These are phyloP conservation scores for Phytopythium vexans DNA, from an alignment of 352 stramenopile species.

Conservation along the genomic window DNA sequence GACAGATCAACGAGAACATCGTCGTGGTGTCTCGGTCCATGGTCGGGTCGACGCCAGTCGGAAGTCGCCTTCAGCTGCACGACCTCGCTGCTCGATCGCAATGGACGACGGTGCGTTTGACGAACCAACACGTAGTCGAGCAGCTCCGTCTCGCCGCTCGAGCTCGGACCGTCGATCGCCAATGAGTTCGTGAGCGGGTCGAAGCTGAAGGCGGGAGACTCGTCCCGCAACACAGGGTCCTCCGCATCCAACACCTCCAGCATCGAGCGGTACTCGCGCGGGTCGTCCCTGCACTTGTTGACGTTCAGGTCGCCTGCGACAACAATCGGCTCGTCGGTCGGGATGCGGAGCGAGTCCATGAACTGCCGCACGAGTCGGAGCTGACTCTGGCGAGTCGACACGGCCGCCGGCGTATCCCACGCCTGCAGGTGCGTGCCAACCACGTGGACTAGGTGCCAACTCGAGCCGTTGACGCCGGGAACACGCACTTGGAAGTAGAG, in stretches of 20 bases:
- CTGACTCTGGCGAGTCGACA: constrained; percentile 38
- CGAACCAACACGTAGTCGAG: constrained; percentile 62
- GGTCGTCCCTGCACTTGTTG: constrained; percentile 19
- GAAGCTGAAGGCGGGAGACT: constrained; percentile 54
- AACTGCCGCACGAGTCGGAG: constrained; percentile 43
- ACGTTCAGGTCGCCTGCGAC: constrained; percentile 67
- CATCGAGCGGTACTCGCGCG: constrained; percentile 47
- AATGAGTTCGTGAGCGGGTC: constrained; percentile 57
- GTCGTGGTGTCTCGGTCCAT: constrained; percentile 5
- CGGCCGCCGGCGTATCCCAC: constrained; percentile 48
- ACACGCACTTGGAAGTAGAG: constrained; percentile 56
- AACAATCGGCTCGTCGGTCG: constrained; percentile 42
- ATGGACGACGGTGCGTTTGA: constrained; percentile 28
- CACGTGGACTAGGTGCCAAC: constrained; percentile 42
- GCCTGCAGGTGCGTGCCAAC: constrained; percentile 68
- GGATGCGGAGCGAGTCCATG: constrained; percentile 42
- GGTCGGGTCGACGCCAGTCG: constrained; percentile 22
- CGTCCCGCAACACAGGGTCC: constrained; percentile 24
- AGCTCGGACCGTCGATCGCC: constrained; percentile 56
- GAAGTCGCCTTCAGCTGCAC: constrained; percentile 55
- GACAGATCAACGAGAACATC: constrained; percentile 55
- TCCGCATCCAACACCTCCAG: constrained; percentile 30
- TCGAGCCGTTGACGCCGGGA: background rate
- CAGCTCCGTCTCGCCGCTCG: constrained; percentile 46
- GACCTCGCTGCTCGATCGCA: constrained; percentile 24